Evolutionary conservation across 2,329 filamentous ascomycete species (phyloP), one percentile per base, ranked within the genome.

Genomic region (Polytolypa hystricis): DNA sequence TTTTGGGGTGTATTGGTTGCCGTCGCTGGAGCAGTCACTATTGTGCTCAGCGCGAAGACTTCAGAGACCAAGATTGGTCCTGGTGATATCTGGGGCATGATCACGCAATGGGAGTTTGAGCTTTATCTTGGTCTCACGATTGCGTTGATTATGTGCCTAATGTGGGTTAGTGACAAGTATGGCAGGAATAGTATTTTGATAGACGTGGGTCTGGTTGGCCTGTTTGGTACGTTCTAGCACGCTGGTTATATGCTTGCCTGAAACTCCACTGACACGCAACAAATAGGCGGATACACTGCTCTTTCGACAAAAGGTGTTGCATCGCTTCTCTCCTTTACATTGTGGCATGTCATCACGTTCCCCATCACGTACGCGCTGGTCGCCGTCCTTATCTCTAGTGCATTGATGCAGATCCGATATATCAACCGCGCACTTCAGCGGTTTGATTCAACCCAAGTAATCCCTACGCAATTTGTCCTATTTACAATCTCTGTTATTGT

Each of bases 361-460:
- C 87, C 89, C 0, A 81, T 98, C 42, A 93, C 86, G 14, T 98
- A 96, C 54, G 73, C 78, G 1, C 73, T 98, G n/a, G 58, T 91
- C 6, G 66, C 81, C 34, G 71, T 96, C 33, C 71, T 98, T 17
- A 69, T 91, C 12, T 73, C 67, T 30, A 96, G 89, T 1, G 91
- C 91, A 5, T 68, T 98, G 41, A 86, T 96, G 81, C 91, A 98
- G 62, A 89, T 98, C 49, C 89, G 85, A 55, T 98, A 96, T 55
- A 74, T 98, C 56, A 98, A 96, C 64, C 83, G 76, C 35, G 79
- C 81, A 1, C 68, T 98, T 35, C 87, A 95, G 56, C 78, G 84
- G 31, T 98, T 96, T 64, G 85, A 95, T 58, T 94, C 91, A 5
- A 98, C 91, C 0, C 86, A 95, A 57, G 91, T 98, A 48, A 98